Base-by-base conservation (phyloP, 2,329 filamentous ascomycete species). In the Exophiala oligosperma region DNA sequence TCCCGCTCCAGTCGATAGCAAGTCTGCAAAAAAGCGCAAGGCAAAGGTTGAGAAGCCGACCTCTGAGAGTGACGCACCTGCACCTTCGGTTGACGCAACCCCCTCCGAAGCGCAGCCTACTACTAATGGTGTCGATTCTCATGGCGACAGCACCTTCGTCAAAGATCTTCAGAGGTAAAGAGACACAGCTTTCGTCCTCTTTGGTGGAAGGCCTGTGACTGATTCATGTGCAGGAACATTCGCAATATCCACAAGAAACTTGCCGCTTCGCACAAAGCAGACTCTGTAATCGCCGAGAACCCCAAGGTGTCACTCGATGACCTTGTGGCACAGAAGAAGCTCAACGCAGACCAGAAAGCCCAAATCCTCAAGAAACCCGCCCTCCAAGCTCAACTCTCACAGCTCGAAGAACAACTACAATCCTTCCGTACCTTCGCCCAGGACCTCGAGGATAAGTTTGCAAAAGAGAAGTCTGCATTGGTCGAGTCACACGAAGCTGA, bases 241-340 rank as follows among this genome's bases (percentile, higher is more conserved):
- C 92, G 93, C 71, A 96, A 94, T 75, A 79, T 94, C 70, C 89
- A 87, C 80, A 97, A 97, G 84, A 97, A 97, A 79, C 87, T 97
- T 69, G 91, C 82, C 65, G 77, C 78, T 55, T 83, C 81, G 66
- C 73, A 81, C 54, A 87, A 86, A 72, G 79, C 84, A 65, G 83
- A 87, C 64, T 71, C 78, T 17, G 82, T 87, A 65, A 72, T 86
- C 62, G 79, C 80, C 54, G 84, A 85, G 63, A 81, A 87, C 71
- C 82, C 83, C 4, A 78, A 75, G 58, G 77, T 81, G 61, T 79
- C 83, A 4, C 79, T 87, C 44, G 84, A 88, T 62, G 81, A 86
- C n/a, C 79, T 88, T 40, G 80, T 87, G 48, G 77, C 77, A 2
- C 73, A 80, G 54, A 84, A 83, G 73, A 86, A 85, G 72, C 84